Percentiles rank a stretch among this genome's conserved stretches.
Conservation (phyloP, 2,329 filamentous ascomycete species). For the Fusarium penzigii region DNA sequence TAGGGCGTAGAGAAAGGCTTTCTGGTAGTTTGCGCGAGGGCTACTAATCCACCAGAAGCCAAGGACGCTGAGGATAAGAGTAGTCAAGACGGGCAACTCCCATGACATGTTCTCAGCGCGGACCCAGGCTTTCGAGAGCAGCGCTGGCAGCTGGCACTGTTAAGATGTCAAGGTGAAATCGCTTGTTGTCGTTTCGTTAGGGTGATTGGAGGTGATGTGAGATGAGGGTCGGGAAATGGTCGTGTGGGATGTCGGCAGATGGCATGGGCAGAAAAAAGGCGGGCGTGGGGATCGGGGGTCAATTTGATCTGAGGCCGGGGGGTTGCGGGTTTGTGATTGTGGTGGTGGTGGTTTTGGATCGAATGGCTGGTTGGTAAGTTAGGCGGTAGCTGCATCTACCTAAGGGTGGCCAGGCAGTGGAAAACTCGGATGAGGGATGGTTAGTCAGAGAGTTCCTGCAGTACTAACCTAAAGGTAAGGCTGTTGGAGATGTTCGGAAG, state of each 20-base stretch:
- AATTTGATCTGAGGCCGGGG: slow-evolving; percentile 9
- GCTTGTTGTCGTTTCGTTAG: slow-evolving; percentile 5
- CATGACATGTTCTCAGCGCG: slow-evolving; percentile 46
- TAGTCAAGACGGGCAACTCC: slow-evolving; percentile 42
- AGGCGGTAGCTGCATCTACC: background rate
- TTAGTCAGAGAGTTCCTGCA: background rate
- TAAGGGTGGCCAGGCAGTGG: background rate
- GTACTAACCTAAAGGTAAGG: background rate
- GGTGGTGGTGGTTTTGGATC: slow-evolving; percentile 4
- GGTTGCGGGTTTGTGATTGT: slow-evolving; percentile 4
- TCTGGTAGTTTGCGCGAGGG: slow-evolving; percentile 34
- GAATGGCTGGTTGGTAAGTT: background rate
- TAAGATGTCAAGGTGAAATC: slow-evolving; percentile 3
- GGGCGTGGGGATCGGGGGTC: slow-evolving; percentile 21
- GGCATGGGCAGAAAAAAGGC: slow-evolving; percentile 29
- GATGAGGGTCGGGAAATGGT: slow-evolving; percentile 21
- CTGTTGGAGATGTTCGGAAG: too few species aligned
- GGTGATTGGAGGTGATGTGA: slow-evolving; percentile 12
- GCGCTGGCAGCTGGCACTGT: background rate
- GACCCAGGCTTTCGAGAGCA: slow-evolving; percentile 23
- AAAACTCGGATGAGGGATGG: background rate
- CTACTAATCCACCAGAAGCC: slow-evolving; percentile 41
- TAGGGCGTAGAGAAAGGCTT: slow-evolving; percentile 34
- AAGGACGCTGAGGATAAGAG: slow-evolving; percentile 41
- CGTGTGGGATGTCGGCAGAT: slow-evolving; percentile 32